Conservation (phyloP, 1,284 basidiomycete genomes). For the Cutaneotrichosporon sp. region DNA sequence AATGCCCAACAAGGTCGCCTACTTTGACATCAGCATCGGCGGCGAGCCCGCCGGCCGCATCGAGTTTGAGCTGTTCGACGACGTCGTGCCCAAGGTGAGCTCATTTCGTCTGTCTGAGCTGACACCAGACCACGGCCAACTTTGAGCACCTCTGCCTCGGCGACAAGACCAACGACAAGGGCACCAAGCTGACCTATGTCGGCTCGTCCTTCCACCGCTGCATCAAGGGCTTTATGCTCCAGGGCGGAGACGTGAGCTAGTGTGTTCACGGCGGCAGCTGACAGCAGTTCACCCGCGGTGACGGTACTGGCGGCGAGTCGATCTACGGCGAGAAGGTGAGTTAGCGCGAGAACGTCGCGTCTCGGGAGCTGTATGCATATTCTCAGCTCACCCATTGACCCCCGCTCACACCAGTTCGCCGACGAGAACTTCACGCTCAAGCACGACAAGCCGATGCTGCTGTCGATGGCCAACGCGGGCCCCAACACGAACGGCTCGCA, state of each 20-base stretch:
- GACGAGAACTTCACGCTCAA: slow-evolving; percentile 85
- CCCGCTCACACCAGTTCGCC: slow-evolving; percentile 27
- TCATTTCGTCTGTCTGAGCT: neutral
- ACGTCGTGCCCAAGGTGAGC: slow-evolving; percentile 57
- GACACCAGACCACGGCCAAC: slow-evolving; percentile 69
- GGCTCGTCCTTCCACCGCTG: slow-evolving; percentile 78
- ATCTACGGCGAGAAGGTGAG: slow-evolving; percentile 79
- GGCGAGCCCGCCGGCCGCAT: slow-evolving; percentile 64
- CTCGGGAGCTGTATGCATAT: neutral
- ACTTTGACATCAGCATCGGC: slow-evolving; percentile 76
- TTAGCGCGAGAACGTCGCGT: neutral
- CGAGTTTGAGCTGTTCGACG: slow-evolving; percentile 80
- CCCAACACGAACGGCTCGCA: slow-evolving; percentile 70
- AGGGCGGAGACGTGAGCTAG: slow-evolving; percentile 55
- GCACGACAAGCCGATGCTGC: slow-evolving; percentile 78
- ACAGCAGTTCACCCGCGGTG: slow-evolving; percentile 55
- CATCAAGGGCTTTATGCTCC: slow-evolving; percentile 74
- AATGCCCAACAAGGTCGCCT: slow-evolving; percentile 56
- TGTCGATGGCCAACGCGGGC: slow-evolving; percentile 83
- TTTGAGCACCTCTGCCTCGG: slow-evolving; percentile 89
- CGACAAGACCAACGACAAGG: slow-evolving; percentile 59
- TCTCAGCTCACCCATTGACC: neutral
- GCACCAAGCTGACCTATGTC: slow-evolving; percentile 49
- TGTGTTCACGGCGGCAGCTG: neutral
- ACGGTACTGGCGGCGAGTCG: slow-evolving; percentile 89